Conservation (phyloP, 495 filamentous ascomycete genomes). For the Melanomma pulvis-pyrius region DNA sequence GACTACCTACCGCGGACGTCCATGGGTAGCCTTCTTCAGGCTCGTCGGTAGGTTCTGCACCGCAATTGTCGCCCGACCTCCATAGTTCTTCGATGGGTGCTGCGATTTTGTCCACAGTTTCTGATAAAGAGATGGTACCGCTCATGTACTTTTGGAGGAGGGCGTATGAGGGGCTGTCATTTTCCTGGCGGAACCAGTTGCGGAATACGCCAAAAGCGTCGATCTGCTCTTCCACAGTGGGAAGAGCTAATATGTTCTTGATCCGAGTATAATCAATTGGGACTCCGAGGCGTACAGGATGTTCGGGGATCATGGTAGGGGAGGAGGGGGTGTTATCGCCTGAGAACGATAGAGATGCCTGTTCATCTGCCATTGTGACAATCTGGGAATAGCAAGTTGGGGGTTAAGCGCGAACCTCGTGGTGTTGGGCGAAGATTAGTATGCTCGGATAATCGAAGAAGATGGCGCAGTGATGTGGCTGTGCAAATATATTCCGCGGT, state of each 20-base stretch:
- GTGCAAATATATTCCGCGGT: background rate
- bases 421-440: background rate
- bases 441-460: background rate
- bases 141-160: background rate
- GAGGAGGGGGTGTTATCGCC: background rate
- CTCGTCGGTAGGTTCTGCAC: background rate
- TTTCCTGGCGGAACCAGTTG: background rate
- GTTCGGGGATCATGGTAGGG: background rate
- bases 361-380: background rate
- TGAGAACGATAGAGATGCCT: background rate
- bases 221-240: background rate
- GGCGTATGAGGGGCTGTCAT: background rate
- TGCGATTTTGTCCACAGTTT: background rate
- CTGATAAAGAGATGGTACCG: background rate
- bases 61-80: background rate
- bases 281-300: background rate
- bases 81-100: background rate
- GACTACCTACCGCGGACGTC: background rate
- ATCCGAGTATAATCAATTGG: background rate
- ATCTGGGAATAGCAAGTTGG: background rate
- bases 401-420: background rate
- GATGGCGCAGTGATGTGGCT: background rate
- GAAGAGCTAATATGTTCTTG: background rate
- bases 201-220: constrained; percentile 1
- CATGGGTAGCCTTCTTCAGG: background rate